phyloP scores from a whole-genome alignment of 495 filamentous ascomycete species.

The Neurospora sp. region DNA sequence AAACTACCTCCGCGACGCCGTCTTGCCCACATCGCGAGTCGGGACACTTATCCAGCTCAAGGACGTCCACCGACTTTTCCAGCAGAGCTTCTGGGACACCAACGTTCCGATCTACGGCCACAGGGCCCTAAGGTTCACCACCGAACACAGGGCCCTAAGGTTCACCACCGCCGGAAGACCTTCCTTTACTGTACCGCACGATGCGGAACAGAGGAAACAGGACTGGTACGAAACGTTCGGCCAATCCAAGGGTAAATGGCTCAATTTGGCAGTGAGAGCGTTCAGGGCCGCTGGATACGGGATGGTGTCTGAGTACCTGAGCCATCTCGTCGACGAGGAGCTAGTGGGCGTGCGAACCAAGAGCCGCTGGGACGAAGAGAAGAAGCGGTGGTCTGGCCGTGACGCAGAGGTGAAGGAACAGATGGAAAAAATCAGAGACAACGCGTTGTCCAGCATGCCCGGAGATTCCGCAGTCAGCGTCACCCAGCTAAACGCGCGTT shows the following conservation, averaged over 20 bases:
- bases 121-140: not conserved
- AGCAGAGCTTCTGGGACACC: not conserved
- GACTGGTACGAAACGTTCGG: not conserved
- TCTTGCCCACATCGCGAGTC: not conserved
- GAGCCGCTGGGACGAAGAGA: not conserved
- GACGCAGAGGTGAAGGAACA: not conserved
- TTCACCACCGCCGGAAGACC: not conserved
- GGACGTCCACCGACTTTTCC: not conserved
- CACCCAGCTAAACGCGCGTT: not conserved
- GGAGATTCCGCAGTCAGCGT: not conserved
- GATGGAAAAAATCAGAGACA: not conserved
- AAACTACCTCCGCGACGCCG: not conserved
- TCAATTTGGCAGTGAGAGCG: not conserved
- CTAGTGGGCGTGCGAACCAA: not conserved
- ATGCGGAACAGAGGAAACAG: not conserved
- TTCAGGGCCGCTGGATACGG: not conserved
- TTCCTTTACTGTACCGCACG: not conserved
- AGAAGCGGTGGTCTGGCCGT: not conserved
- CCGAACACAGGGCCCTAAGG: not conserved
- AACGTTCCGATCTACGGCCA: not conserved
- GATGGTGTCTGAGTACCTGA: not conserved
- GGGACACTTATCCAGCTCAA: not conserved
- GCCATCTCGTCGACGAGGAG: conserved; percentile 18
- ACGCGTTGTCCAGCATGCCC: conserved; percentile 5
- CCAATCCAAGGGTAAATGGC: not conserved